phyloP scores from a whole-genome alignment of 2,329 filamentous ascomycete genomes.

The Apiospora koreana region DNA sequence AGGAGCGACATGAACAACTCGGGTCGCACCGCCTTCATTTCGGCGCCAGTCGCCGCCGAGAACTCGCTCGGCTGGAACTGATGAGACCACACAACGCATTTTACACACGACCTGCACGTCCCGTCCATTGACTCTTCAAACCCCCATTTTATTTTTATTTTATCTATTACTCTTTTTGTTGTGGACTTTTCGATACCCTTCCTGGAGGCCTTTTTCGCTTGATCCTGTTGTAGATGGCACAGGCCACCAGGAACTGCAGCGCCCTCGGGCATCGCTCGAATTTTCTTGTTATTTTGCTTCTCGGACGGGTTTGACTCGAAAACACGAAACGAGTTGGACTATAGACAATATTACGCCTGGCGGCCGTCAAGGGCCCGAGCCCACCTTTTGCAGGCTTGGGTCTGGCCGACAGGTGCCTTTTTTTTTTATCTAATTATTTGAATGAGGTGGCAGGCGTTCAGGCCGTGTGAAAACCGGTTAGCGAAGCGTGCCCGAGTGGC shows the following conservation, averaged over 20 bases:
- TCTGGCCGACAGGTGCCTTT: slow-evolving; percentile 16
- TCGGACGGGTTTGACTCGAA: slow-evolving; percentile 22
- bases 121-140: slow-evolving; percentile 25
- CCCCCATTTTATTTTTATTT: slow-evolving; percentile 19
- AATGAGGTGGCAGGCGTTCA: neutral
- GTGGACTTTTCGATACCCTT: slow-evolving; percentile 44
- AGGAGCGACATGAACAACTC: slow-evolving; percentile 54
- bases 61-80: slow-evolving; percentile 97
- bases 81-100: slow-evolving; percentile 26
- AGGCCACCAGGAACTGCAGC: slow-evolving; percentile 30
- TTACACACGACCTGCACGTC: slow-evolving; percentile 33
- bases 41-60: slow-evolving; percentile 86
- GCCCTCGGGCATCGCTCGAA: slow-evolving; percentile 28
- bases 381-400: slow-evolving; percentile 36
- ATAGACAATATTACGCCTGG: slow-evolving; percentile 18
- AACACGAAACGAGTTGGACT: slow-evolving; percentile 14
- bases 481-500: neutral
- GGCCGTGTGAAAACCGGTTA: neutral
- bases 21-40: slow-evolving; percentile 68
- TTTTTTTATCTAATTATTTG: slow-evolving; percentile 17
- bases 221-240: slow-evolving; percentile 20
- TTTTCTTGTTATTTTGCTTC: slow-evolving; percentile 35
- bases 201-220: slow-evolving; percentile 34
- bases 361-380: slow-evolving; percentile 28
- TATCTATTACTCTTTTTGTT: slow-evolving; percentile 24